These are phyloP conservation scores for Solanum chmielewskii DNA, from an alignment of 257 asterid genomes.

Conservation along the genomic window DNA sequence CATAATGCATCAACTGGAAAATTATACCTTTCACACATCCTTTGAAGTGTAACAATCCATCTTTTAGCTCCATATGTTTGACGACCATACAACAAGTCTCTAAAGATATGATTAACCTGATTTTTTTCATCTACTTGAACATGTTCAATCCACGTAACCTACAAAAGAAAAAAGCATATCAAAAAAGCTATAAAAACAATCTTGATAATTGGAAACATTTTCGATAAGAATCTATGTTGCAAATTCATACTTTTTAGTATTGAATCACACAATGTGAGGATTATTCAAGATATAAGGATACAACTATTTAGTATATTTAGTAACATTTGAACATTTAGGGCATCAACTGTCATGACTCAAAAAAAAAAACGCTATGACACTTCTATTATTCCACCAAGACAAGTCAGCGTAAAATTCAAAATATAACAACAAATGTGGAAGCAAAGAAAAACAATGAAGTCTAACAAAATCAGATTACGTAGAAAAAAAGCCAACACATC, in stretches of 20 bases:
- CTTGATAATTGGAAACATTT: background rate
- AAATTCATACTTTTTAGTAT: background rate
- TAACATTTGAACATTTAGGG: background rate
- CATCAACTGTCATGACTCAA: background rate
- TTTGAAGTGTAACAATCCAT: conserved; percentile 48
- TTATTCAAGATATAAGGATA: background rate
- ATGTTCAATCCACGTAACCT: conserved; percentile 79
- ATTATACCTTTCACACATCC: conserved; percentile 49
- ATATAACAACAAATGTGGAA: too few relatives aligned
- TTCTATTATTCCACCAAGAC: too few relatives aligned
- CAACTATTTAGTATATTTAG: background rate
- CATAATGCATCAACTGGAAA: conserved; percentile 19
- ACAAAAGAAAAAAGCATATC: background rate
- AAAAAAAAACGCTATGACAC: too few relatives aligned
- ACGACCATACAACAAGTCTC: conserved; percentile 32
- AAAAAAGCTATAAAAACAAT: background rate
- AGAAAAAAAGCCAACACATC: too few relatives aligned
- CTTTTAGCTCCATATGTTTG: conserved; percentile 62
- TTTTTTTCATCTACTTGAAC: conserved; percentile 58
- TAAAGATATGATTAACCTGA: conserved; percentile 36
- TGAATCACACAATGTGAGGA: background rate
- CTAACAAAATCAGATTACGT: too few relatives aligned
- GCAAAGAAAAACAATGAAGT: too few relatives aligned
- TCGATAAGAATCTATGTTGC: too few relatives aligned
- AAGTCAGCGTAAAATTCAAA: too few relatives aligned